Percentiles rank a stretch among this genome's conserved stretches.
phyloP scores from a whole-genome alignment of 2,329 filamentous ascomycete species.

The Cryphonectria nitschkei region DNA sequence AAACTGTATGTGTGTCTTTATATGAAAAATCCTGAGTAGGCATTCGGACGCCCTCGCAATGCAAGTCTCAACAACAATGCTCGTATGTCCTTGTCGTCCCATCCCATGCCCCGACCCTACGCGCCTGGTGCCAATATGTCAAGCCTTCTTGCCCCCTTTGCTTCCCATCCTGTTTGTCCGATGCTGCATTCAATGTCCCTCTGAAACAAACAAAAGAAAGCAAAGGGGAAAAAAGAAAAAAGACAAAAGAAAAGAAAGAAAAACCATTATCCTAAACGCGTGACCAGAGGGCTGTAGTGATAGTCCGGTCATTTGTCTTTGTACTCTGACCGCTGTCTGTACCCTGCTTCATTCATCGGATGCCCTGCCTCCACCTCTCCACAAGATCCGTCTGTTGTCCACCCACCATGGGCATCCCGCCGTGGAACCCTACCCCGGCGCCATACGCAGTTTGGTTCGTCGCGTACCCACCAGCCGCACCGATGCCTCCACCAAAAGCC shows the following conservation, averaged over 20 bases:
- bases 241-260: background rate
- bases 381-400: slow-evolving; percentile 37
- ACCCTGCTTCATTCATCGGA: slow-evolving; percentile 26
- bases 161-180: background rate
- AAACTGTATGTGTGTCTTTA: slow-evolving; percentile 8
- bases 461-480: slow-evolving; percentile 21
- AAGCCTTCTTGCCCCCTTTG: background rate
- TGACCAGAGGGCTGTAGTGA: background rate
- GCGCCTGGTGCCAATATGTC: background rate
- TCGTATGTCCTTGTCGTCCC: slow-evolving; percentile 20
- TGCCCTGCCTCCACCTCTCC: slow-evolving; percentile 41
- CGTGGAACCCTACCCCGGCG: slow-evolving; percentile 19
- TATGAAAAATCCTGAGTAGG: background rate
- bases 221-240: too few species aligned
- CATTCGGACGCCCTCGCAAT: slow-evolving; percentile 25
- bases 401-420: slow-evolving; percentile 26
- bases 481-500: slow-evolving; percentile 24
- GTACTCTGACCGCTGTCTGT: background rate
- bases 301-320: background rate
- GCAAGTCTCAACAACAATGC: slow-evolving; percentile 22
- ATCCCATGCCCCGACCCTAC: background rate
- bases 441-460: slow-evolving; percentile 27
- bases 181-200: background rate
- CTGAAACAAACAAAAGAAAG: background rate
- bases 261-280: background rate